Base-by-base conservation (phyloP, 768 basidiomycete genomes). In the Termitomyces sp. region DNA sequence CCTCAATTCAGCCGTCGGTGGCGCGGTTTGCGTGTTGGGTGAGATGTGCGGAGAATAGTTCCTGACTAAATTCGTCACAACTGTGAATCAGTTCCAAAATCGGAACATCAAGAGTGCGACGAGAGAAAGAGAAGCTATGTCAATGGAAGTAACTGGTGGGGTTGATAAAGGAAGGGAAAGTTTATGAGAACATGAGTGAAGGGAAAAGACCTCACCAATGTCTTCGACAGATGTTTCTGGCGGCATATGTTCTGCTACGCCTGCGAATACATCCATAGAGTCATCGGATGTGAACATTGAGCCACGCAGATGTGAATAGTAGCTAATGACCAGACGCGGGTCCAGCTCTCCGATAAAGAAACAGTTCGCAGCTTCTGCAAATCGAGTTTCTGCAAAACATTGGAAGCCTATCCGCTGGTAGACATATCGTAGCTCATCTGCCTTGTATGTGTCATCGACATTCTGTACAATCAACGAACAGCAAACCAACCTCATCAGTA, bases 11-110 rank as follows among this genome's bases (percentile, higher is more conserved):
- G 79, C 77, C 2, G 91, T 84, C 3, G 87, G 79, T 14, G 87
- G 84, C 6, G 91, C 85, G 21, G 78, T 73, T 26, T 78, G 80
- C 3, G 87, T 84, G 63, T 83, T 77, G 19, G 84, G 88, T 24
- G 82, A 70, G 62, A 96, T 79, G 71, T 94, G 87, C 15, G 93
- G 93, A 43, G 89, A 90, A 68, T 95, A 94, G 66, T 94, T 93
- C 77, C 82, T 80, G 78, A 92, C 90, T 89, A 95, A 75, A 79
- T 93, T 91, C 64, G 77, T 80, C 70, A 80, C 80, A 81, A 94
- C 93, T 94, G 75, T 65, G 37, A 75, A 88, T 82, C 68, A 89
- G 87, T 84, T 80, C 81, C 77, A 79, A 77, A 68, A 74, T 70
- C 73, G 72, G 69, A 75, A 74, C 62, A 59, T 68, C 60, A 65